These are phyloP conservation scores for Ascodesmis nigricans DNA, from an alignment of 495 filamentous ascomycete species.

Conservation along the genomic window DNA sequence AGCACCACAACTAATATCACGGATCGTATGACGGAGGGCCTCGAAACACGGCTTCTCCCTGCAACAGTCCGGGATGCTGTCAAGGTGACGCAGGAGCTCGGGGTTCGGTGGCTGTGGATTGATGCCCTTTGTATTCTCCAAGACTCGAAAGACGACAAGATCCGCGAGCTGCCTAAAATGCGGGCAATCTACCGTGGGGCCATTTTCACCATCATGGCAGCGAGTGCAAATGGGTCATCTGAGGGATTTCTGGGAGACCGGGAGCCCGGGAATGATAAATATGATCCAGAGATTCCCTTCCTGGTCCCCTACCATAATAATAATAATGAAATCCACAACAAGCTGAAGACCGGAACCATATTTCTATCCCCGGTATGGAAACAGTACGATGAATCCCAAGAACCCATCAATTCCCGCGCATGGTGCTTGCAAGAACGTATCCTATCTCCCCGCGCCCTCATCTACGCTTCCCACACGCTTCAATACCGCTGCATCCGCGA, in stretches of 20 bases:
- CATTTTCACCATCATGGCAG: conserved; percentile 19
- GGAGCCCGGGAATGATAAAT: not conserved
- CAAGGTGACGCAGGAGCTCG: conserved; percentile 13
- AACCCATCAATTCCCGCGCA: conserved; percentile 16
- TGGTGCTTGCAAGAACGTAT: conserved; percentile 22
- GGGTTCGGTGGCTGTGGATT: conserved; percentile 24
- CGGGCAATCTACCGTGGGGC: conserved; percentile 18
- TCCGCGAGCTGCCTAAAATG: conserved; percentile 20
- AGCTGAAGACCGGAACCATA: not conserved
- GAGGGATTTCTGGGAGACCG: conserved; percentile 18
- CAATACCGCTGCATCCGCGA: conserved; percentile 16
- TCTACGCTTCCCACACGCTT: conserved; percentile 18
- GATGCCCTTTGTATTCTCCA: conserved; percentile 24
- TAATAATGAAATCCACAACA: not conserved
- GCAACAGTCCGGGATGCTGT: conserved; percentile 21
- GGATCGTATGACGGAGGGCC: conserved; percentile 1
- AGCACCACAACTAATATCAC: conserved; percentile 8
- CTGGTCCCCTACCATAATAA: not conserved
- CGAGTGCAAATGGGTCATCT: conserved; percentile 15
- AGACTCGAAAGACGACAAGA: conserved; percentile 18
- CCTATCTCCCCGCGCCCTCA: conserved; percentile 18
- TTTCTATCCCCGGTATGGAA: too few relatives aligned
- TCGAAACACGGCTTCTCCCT: conserved; percentile 2
- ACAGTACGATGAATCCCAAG: conserved; percentile 4
- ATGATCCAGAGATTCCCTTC: not conserved